phyloP scores from a whole-genome alignment of 2,329 filamentous ascomycete genomes.

The Verticillium albo-atrum region DNA sequence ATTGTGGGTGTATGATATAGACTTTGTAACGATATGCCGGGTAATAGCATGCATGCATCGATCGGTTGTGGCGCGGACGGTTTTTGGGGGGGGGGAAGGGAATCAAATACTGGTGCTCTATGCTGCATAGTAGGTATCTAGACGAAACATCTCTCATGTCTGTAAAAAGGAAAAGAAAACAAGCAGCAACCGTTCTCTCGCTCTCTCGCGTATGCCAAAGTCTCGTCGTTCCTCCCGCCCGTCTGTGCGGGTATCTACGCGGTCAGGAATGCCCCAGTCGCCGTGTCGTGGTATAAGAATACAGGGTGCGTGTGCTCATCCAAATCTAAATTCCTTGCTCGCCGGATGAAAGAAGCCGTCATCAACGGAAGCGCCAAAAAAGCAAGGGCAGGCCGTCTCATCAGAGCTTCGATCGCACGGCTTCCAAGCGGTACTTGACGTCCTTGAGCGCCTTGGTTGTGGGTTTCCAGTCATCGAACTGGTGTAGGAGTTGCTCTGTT shows the following conservation, averaged over 20 bases:
- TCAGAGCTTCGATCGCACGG: constrained; percentile 77
- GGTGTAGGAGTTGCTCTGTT: constrained; percentile 70
- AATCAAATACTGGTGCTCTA: background rate
- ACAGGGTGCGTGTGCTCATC: too few relatives aligned
- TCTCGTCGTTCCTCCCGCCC: too few relatives aligned
- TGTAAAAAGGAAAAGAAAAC: background rate
- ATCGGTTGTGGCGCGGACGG: background rate
- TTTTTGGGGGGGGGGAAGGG: background rate
- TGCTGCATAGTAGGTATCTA: too few relatives aligned
- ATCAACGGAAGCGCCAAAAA: background rate
- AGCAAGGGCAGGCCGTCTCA: constrained; percentile 19
- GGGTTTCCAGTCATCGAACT: constrained; percentile 94
- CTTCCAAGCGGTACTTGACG: constrained; percentile 91
- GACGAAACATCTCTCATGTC: background rate
- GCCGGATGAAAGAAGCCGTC: background rate
- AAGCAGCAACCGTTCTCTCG: too few relatives aligned
- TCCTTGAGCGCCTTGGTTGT: constrained; percentile 88
- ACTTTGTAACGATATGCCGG: background rate
- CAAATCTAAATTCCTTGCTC: too few relatives aligned
- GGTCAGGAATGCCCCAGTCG: too few relatives aligned
- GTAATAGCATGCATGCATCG: background rate
- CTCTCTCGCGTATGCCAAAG: too few relatives aligned
- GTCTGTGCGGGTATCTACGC: too few relatives aligned
- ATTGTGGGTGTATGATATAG: constrained; percentile 1
- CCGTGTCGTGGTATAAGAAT: too few relatives aligned